phyloP scores from a whole-genome alignment of 2,329 filamentous ascomycete species.

The Helotiales sp. region DNA sequence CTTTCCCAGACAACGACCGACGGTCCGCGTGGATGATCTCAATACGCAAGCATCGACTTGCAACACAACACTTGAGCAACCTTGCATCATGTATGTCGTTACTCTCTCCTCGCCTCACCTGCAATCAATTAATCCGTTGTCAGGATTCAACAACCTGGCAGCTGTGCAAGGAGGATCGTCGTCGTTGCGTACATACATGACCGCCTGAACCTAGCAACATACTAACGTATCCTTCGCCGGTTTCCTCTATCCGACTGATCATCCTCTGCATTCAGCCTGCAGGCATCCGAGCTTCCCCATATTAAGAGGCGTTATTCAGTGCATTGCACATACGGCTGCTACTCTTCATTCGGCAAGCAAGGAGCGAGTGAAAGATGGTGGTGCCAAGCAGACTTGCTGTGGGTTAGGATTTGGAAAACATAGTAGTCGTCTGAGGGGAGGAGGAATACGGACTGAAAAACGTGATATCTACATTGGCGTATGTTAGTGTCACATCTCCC shows the following conservation, averaged over 20 bases:
- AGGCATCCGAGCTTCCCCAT: background rate
- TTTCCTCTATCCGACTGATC: background rate
- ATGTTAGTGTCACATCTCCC: slow-evolving; percentile 5
- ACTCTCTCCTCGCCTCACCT: background rate
- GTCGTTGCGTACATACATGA: slow-evolving; percentile 3
- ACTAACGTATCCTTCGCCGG: background rate
- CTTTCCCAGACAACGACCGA: background rate
- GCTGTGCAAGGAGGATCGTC: slow-evolving; percentile 7
- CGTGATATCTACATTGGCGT: background rate
- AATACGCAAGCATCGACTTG: background rate
- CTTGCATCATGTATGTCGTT: slow-evolving; percentile 12
- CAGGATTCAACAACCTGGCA: slow-evolving; percentile 3
- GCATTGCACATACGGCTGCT: background rate
- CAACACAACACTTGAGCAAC: background rate
- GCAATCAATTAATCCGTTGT: background rate
- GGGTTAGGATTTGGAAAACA: background rate
- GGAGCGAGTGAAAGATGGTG: background rate
- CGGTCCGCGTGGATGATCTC: background rate
- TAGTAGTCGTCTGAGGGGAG: background rate
- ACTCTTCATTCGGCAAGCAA: background rate
- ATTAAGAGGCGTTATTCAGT: slow-evolving; percentile 10
- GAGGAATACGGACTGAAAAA: background rate
- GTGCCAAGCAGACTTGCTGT: background rate
- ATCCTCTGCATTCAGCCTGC: slow-evolving; percentile 10
- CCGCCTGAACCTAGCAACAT: background rate